Conservation (phyloP, 352 stramenopile genomes). For the Nothophytophthora sp. region DNA sequence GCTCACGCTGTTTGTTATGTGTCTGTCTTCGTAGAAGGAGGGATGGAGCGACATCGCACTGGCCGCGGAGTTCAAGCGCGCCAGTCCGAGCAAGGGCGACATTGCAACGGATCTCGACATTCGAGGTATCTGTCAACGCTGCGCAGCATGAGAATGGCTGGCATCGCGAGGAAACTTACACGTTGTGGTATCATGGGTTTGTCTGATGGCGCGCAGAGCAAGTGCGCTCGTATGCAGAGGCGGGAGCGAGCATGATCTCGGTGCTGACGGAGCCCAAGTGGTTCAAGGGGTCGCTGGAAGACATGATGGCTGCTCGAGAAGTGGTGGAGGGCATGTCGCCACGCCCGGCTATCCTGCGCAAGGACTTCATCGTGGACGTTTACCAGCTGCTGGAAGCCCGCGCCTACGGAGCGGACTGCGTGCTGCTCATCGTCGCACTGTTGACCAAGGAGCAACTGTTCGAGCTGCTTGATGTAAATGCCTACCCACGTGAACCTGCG, state of each 20-base stretch:
- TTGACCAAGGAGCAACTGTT: constrained; percentile 60
- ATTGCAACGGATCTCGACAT: constrained; percentile 87
- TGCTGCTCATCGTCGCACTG: constrained; percentile 97
- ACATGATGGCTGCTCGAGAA: constrained; percentile 62
- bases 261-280: constrained; percentile 98
- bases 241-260: constrained; percentile 95
- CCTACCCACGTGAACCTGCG: too few species aligned
- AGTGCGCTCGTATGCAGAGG: constrained; percentile 88
- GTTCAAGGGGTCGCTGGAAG: constrained; percentile 97
- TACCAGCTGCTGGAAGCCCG: constrained; percentile 96
- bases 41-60: constrained; percentile 88
- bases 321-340: constrained; percentile 40
- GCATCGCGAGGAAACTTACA: too few species aligned
- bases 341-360: constrained; percentile 81
- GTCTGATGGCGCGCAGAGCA: constrained; percentile 83
- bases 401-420: constrained; percentile 95
- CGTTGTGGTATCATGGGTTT: too few species aligned
- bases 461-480: constrained; percentile 59
- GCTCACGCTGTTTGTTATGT: constrained; percentile 13
- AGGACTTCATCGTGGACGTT: constrained; percentile 96
- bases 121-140: constrained; percentile 54
- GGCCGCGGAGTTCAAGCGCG: constrained; percentile 98
- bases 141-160: too few species aligned
- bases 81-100: constrained; percentile 96
- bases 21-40: constrained; percentile 34